A percentile compares a stretch with the other conserved stretches of the same genome.
These are phyloP conservation scores for Zygosaccharomyces sapae DNA, from an alignment of 1,139 yeast species.

Conservation along the genomic window DNA sequence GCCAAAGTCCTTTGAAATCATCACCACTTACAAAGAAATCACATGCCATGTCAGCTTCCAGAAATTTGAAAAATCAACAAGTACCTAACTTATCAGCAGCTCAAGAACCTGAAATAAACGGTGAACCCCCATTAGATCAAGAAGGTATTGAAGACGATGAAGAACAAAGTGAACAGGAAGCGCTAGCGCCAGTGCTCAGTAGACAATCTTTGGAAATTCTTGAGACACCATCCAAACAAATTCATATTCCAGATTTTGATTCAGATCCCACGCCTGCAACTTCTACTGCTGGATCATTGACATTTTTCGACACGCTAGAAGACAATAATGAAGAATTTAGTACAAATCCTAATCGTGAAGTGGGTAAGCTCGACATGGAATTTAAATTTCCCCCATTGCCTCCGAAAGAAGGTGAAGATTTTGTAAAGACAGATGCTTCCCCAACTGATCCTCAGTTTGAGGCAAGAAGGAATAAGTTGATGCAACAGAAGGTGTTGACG, in stretches of 20 bases:
- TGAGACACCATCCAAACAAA: constrained; percentile 30
- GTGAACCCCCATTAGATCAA: not conserved
- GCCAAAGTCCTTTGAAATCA: constrained; percentile 3
- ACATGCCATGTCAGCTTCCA: not conserved
- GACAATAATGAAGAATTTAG: constrained; percentile 4
- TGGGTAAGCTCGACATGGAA: constrained; percentile 18
- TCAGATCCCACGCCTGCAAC: constrained; percentile 19
- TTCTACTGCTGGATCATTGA: constrained; percentile 21
- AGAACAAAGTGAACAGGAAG: not conserved
- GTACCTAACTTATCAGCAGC: not conserved
- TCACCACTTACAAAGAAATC: not conserved
- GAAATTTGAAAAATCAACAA: not conserved
- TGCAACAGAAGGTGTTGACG: constrained; percentile 16
- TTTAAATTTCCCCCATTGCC: constrained; percentile 27
- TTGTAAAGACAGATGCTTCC: constrained; percentile 19
- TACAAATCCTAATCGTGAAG: constrained; percentile 4
- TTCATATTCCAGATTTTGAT: constrained; percentile 30
- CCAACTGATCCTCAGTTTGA: constrained; percentile 19
- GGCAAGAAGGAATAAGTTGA: constrained; percentile 23
- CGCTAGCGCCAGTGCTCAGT: not conserved
- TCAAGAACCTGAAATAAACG: not conserved
- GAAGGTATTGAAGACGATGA: not conserved
- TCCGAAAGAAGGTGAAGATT: constrained; percentile 8
- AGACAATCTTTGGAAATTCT: constrained; percentile 24
- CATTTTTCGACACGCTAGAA: constrained; percentile 28